Conservation (phyloP, 2,329 filamentous ascomycete genomes). For the Colletotrichum echinochloae region DNA sequence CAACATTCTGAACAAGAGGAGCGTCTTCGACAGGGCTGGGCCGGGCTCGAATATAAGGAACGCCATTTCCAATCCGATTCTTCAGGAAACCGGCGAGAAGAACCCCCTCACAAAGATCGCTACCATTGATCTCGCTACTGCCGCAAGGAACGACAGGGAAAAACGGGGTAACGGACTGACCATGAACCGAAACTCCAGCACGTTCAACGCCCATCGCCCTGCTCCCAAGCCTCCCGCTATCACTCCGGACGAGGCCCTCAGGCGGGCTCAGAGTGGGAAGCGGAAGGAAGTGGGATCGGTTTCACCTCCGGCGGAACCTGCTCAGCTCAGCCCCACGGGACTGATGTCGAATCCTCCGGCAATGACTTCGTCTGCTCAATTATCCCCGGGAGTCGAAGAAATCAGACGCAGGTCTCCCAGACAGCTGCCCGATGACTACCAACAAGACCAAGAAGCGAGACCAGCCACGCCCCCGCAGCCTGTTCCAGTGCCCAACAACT, state of each 20-base stretch:
- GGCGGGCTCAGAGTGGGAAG: slow-evolving; percentile 52
- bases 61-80: slow-evolving; percentile 63
- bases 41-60: slow-evolving; percentile 51
- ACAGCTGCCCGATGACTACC: slow-evolving; percentile 46
- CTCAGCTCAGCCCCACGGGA: slow-evolving; percentile 43
- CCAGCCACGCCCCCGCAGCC: slow-evolving; percentile 24
- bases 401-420: slow-evolving; percentile 65
- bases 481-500: slow-evolving; percentile 5
- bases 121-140: slow-evolving; percentile 63
- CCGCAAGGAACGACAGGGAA: slow-evolving; percentile 60
- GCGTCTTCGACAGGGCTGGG: slow-evolving; percentile 45
- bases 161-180: slow-evolving; percentile 51
- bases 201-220: slow-evolving; percentile 50
- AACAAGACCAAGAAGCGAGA: neutral
- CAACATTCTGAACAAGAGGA: slow-evolving; percentile 45
- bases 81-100: slow-evolving; percentile 50
- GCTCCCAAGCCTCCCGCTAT: slow-evolving; percentile 52
- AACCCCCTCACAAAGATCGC: slow-evolving; percentile 59
- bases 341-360: slow-evolving; percentile 51
- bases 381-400: slow-evolving; percentile 64
- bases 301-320: slow-evolving; percentile 32
- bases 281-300: slow-evolving; percentile 51
- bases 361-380: slow-evolving; percentile 59
- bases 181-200: slow-evolving; percentile 47
- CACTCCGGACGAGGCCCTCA: slow-evolving; percentile 49